phyloP scores from a whole-genome alignment of 2,329 filamentous ascomycete species.

The Aschersonia sp. region DNA sequence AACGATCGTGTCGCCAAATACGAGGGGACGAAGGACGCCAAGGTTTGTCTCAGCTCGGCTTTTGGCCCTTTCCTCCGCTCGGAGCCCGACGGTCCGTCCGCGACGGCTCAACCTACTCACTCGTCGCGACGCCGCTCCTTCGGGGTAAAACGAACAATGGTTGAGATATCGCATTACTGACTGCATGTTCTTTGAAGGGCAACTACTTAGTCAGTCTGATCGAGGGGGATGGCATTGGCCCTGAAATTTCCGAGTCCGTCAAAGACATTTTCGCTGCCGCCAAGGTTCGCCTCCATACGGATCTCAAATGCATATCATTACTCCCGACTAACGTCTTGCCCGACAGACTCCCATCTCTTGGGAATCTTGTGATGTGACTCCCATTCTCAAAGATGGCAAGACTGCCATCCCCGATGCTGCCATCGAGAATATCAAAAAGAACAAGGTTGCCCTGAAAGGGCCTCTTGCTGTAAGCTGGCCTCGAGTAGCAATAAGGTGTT shows the following conservation, averaged over 20 bases:
- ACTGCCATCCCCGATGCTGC: constrained; percentile 86
- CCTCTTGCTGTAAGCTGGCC: constrained; percentile 66
- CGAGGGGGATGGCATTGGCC: constrained; percentile 97
- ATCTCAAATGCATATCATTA: not conserved
- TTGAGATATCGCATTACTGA: too few species aligned
- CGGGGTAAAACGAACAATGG: too few species aligned
- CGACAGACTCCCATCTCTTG: constrained; percentile 75
- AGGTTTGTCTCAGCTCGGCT: constrained; percentile 29
- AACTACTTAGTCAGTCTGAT: constrained; percentile 95
- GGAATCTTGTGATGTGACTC: constrained; percentile 95
- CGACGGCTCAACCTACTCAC: constrained; percentile 5
- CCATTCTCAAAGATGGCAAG: constrained; percentile 85
- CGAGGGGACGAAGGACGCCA: constrained; percentile 73
- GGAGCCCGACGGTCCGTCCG: not conserved
- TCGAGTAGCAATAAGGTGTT: not conserved
- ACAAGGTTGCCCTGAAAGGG: constrained; percentile 96
- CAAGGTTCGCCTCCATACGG: constrained; percentile 42
- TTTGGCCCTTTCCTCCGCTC: not conserved
- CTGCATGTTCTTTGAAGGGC: constrained; percentile 39
- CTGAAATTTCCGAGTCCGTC: constrained; percentile 93
- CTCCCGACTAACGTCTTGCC: not conserved
- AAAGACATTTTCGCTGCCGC: constrained; percentile 98
- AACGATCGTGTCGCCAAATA: constrained; percentile 78
- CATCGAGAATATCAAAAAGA: constrained; percentile 84
- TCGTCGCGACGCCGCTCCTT: not conserved